Evolutionary conservation across 2,329 filamentous ascomycete species (phyloP).

Genomic region (Penicillium freii): DNA sequence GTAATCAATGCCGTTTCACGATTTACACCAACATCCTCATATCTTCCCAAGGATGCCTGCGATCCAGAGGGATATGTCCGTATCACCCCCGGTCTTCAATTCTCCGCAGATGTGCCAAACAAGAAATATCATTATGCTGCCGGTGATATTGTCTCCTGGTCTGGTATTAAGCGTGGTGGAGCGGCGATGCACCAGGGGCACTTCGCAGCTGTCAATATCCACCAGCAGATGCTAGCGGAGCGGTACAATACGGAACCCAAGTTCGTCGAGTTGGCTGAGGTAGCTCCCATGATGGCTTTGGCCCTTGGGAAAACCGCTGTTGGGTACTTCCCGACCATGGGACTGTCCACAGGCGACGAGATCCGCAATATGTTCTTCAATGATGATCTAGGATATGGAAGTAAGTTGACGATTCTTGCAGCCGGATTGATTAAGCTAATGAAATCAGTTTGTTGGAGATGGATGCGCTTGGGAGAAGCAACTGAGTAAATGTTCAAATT

Average conservation of each 20-base stretch:
- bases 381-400: conserved; percentile 6
- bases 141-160: conserved; percentile 50
- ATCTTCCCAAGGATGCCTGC: conserved; percentile 57
- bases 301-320: conserved; percentile 6
- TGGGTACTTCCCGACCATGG: conserved; percentile 4
- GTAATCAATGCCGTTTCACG: conserved; percentile 68
- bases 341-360: neutral
- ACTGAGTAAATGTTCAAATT: neutral
- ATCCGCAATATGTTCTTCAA: conserved; percentile 10
- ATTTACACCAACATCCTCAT: conserved; percentile 59
- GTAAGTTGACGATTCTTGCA: neutral
- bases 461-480: conserved; percentile 9
- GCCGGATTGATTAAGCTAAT: neutral
- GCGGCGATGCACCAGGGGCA: conserved; percentile 8
- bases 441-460: conserved; percentile 6
- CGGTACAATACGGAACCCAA: neutral
- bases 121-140: conserved; percentile 59
- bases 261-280: conserved; percentile 1
- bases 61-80: conserved; percentile 63
- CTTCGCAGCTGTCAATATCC: conserved; percentile 3
- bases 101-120: conserved; percentile 55
- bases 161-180: conserved; percentile 8
- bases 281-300: conserved; percentile 8
- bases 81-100: conserved; percentile 56
- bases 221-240: conserved; percentile 4